Conservation (phyloP, 257 asterid genomes). For the Verbena officinalis region DNA sequence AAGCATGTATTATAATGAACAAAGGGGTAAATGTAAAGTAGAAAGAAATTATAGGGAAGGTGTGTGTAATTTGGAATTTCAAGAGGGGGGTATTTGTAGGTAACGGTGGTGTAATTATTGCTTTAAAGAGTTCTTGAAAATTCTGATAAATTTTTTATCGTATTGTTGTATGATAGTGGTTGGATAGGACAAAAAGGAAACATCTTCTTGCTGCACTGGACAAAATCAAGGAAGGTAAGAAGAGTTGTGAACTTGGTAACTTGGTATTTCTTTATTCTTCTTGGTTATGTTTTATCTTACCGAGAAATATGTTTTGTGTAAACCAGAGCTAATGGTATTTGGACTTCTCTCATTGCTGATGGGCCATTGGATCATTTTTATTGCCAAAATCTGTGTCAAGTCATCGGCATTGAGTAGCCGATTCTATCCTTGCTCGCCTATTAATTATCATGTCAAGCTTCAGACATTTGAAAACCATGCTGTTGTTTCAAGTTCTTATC, state of each 20-base stretch:
- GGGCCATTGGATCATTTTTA: slow-evolving; percentile 89
- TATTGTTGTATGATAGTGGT: slow-evolving; percentile 63
- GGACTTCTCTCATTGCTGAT: slow-evolving; percentile 86
- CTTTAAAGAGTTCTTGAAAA: too few species aligned
- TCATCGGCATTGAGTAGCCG: slow-evolving; percentile 77
- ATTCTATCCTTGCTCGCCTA: slow-evolving; percentile 78
- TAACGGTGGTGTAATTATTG: too few species aligned
- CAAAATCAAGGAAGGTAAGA: slow-evolving; percentile 87
- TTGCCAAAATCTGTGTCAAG: slow-evolving; percentile 82
- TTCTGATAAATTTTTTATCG: too few species aligned
- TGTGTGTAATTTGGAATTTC: too few species aligned
- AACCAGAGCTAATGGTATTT: slow-evolving; percentile 88
- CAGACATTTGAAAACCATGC: slow-evolving; percentile 24
- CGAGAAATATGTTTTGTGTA: slow-evolving; percentile 22
- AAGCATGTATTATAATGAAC: too few species aligned
- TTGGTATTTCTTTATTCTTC: slow-evolving; percentile 1
- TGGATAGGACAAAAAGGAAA: slow-evolving; percentile 78
- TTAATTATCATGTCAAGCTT: slow-evolving; percentile 24
- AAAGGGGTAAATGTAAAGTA: too few species aligned
- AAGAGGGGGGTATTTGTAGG: too few species aligned
- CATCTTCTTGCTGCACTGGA: slow-evolving; percentile 80
- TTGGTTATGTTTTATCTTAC: neutral
- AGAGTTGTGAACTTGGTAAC: neutral
- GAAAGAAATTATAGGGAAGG: too few species aligned
- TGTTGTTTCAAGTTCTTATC: slow-evolving; percentile 34